Conservation (phyloP, 1,284 basidiomycete species). For the Lentinula novae-zelandiae region DNA sequence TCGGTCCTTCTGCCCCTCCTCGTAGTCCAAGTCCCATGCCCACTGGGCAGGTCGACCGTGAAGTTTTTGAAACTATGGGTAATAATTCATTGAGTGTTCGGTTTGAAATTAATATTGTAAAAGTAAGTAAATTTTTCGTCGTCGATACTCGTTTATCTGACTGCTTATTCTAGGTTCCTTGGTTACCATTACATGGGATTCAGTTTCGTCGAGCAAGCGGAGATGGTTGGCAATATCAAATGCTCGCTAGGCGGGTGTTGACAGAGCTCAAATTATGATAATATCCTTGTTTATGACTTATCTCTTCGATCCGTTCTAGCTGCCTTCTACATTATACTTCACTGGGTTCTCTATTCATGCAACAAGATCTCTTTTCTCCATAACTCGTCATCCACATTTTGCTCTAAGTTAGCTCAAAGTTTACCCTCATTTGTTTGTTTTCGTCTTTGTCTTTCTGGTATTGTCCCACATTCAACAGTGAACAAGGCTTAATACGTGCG, state of each 20-base stretch:
- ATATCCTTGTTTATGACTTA: conserved; percentile 14
- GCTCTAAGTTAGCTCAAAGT: background rate
- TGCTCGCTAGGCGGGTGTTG: conserved; percentile 91
- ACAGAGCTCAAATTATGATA: conserved; percentile 88
- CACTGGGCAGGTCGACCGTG: conserved; percentile 61
- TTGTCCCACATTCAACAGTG: background rate
- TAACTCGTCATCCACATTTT: conserved; percentile 3
- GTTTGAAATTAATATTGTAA: conserved; percentile 94
- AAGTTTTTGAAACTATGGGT: conserved; percentile 70
- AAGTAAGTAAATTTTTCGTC: conserved; percentile 50
- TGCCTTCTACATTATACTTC: conserved; percentile 7
- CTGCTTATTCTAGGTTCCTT: conserved; percentile 68
- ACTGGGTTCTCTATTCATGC: conserved; percentile 13
- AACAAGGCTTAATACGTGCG: conserved; percentile 1
- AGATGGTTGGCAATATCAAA: conserved; percentile 97
- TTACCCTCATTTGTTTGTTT: background rate
- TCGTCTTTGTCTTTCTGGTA: background rate
- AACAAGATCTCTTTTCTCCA: background rate
- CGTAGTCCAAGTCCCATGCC: conserved; percentile 46
- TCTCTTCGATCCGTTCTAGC: conserved; percentile 2
- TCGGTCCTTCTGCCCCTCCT: conserved; percentile 36
- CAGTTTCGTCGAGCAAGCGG: conserved; percentile 93
- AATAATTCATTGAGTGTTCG: conserved; percentile 79
- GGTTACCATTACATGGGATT: conserved; percentile 90
- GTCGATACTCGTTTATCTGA: conserved; percentile 5